A percentile compares a stretch with the other conserved stretches of the same genome.
These are phyloP conservation scores for Typha latifolia DNA, from an alignment of 176 grass and related monocot species.

Conservation along the genomic window DNA sequence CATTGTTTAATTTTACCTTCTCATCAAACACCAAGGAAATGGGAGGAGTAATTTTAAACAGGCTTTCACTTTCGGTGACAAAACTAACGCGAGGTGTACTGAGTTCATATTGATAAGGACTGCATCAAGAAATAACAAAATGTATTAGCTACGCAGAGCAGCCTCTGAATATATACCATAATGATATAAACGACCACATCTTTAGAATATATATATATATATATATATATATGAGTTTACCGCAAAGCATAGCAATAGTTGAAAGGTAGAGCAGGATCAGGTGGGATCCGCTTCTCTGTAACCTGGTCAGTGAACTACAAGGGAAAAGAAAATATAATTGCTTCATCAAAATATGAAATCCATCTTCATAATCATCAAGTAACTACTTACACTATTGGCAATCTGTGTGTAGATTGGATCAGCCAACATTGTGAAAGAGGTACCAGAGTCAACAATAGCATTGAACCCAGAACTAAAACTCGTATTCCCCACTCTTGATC, in stretches of 20 bases:
- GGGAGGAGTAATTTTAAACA: slow-evolving; percentile 20
- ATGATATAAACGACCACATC: not conserved
- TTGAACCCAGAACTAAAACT: slow-evolving; percentile 9
- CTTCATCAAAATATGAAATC: not conserved
- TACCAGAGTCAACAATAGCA: slow-evolving; percentile 39
- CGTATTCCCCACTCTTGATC: slow-evolving; percentile 10
- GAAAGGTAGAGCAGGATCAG: slow-evolving; percentile 19
- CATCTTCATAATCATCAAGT: not conserved
- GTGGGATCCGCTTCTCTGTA: not conserved
- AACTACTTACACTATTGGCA: slow-evolving; percentile 14
- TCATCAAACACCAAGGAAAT: not conserved
- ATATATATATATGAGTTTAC: slow-evolving; percentile 22
- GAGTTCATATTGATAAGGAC: slow-evolving; percentile 17
- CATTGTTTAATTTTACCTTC: not conserved
- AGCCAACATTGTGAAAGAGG: slow-evolving; percentile 26
- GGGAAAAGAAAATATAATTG: slow-evolving; percentile 1
- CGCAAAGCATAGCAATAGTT: slow-evolving; percentile 29
- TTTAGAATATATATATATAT: too few species aligned
- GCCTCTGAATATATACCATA: not conserved
- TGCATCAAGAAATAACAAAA: slow-evolving; percentile 9
- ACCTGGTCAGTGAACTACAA: slow-evolving; percentile 28
- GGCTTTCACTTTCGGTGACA: slow-evolving; percentile 19
- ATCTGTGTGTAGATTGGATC: slow-evolving; percentile 25
- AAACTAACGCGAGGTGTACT: slow-evolving; percentile 8
- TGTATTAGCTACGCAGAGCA: not conserved